Percentiles rank a stretch among this genome's conserved stretches.
These are phyloP conservation scores for Neopestalotiopsis sp. DNA, from an alignment of 2,329 filamentous ascomycete species.

Conservation along the genomic window DNA sequence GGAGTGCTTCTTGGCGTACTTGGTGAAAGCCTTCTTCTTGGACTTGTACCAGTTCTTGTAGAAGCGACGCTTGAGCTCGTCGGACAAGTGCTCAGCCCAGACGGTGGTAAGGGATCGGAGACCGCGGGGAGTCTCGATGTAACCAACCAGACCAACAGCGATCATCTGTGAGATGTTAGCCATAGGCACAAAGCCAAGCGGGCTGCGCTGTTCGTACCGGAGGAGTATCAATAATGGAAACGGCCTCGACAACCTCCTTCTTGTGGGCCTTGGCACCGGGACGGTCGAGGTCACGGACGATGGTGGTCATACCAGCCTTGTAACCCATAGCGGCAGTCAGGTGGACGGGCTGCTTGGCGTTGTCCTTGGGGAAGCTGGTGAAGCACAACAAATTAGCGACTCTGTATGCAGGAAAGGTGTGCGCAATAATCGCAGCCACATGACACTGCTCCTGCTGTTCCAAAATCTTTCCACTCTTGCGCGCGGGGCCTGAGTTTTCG, in stretches of 20 bases:
- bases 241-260: slow-evolving; percentile 94
- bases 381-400: slow-evolving; percentile 18
- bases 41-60: slow-evolving; percentile 99
- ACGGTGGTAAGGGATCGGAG: slow-evolving; percentile 99
- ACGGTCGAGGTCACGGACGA: slow-evolving; percentile 98
- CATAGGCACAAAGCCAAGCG: slow-evolving; percentile 77
- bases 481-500: neutral
- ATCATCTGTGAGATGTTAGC: slow-evolving; percentile 89
- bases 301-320: slow-evolving; percentile 99
- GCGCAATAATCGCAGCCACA: neutral
- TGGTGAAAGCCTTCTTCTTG: slow-evolving; percentile 99
- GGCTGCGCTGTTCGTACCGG: slow-evolving; percentile 90
- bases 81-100: slow-evolving; percentile 98
- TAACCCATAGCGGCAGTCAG: slow-evolving; percentile 98
- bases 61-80: slow-evolving; percentile 99
- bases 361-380: slow-evolving; percentile 97
- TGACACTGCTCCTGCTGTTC: neutral
- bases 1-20: slow-evolving; percentile 99
- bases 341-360: slow-evolving; percentile 99
- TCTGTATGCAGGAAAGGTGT: neutral
- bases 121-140: slow-evolving; percentile 99
- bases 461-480: neutral
- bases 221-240: slow-evolving; percentile 89
- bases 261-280: slow-evolving; percentile 99
- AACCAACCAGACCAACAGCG: slow-evolving; percentile 99